Evolutionary conservation across 108 stramenopile genomes (phyloP), one percentile per base, ranked within the genome.

Genomic region (Skeletonema costatum): DNA sequence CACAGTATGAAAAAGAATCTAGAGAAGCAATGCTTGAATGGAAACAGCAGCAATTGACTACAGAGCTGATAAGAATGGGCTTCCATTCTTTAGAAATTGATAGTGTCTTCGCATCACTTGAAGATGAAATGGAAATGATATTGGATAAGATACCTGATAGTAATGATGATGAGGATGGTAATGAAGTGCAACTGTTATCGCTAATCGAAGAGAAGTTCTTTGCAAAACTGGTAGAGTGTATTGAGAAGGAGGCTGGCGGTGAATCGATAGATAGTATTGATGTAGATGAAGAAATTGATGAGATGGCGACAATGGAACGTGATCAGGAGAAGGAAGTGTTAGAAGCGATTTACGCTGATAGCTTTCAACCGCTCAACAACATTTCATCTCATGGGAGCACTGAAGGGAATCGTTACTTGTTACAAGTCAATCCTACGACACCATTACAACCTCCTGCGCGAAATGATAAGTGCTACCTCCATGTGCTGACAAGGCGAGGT

Each of bases 341-440:
- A 11, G 65, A 80, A 53, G 92, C 88, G 3, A 91, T 93, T 63
- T 93, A 90, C 64, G 92, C 87, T 3, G 88, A 88, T 5, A 80
- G 77, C 8, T 76, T 89, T 48, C 41, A 85, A 21, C 16, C 84
- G 4, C 9, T 73, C 29, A n/a, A 39, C 36, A 66, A 56, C 53
- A 60, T 0, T 5, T 17, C 21, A 29, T 31, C 29, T n/a, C 32
- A 58, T 44, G 16, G 61, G 30, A 48, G 59, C n/a, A 32, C 42
- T 14, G 58, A 60, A 58, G 60, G 62, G 32, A 60, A 72, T 32
- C 83, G 84, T 11, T 89, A 86, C 66, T 39, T 66, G 33, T 13
- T 92, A 21, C 29, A 66, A 19, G 66, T 92, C 13, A 62, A 61
- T 32, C 80, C 86, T 1, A 68, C 64, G 5, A 75, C 74, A 19